Conservation (phyloP, 1,284 basidiomycete species). For the Melampsora abietis-canadensis region DNA sequence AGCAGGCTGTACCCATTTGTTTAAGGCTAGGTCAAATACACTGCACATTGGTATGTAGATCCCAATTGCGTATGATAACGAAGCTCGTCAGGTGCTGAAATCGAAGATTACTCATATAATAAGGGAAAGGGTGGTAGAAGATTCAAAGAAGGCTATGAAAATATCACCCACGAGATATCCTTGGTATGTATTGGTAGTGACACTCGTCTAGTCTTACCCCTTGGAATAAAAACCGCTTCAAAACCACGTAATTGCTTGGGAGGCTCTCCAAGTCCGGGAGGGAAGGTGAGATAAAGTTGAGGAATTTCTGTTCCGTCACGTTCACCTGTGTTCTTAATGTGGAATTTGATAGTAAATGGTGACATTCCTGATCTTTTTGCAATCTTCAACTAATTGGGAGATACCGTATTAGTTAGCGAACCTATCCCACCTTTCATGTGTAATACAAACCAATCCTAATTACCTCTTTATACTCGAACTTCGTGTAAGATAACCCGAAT, state of each 20-base stretch:
- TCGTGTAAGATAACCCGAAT: slow-evolving; percentile 41
- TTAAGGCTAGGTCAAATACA: not conserved
- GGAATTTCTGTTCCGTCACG: slow-evolving; percentile 26
- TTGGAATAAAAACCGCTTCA: slow-evolving; percentile 45
- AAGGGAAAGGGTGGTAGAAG: not conserved
- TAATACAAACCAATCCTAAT: not conserved
- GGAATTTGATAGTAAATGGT: slow-evolving; percentile 10
- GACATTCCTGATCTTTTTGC: not conserved
- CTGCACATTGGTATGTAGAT: not conserved
- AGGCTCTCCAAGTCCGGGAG: slow-evolving; percentile 40
- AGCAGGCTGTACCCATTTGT: slow-evolving; percentile 3
- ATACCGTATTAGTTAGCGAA: not conserved
- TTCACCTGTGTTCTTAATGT: slow-evolving; percentile 17
- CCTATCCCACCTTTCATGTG: not conserved
- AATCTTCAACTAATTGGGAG: not conserved
- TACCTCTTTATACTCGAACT: slow-evolving; percentile 19
- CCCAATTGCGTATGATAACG: too few species aligned
- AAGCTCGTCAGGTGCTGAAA: not conserved
- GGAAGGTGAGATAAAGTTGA: slow-evolving; percentile 39
- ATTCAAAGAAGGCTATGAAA: not conserved
- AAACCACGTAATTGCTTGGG: slow-evolving; percentile 48
- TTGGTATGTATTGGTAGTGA: slow-evolving; percentile 45
- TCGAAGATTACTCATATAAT: not conserved
- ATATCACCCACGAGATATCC: slow-evolving; percentile 42
- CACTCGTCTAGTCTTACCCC: slow-evolving; percentile 46